Percentiles rank a stretch among this genome's conserved stretches.
Evolutionary conservation across 139 green algal genomes (phyloP).

Genomic region (Chlamydomonas asymmetrica): DNA sequence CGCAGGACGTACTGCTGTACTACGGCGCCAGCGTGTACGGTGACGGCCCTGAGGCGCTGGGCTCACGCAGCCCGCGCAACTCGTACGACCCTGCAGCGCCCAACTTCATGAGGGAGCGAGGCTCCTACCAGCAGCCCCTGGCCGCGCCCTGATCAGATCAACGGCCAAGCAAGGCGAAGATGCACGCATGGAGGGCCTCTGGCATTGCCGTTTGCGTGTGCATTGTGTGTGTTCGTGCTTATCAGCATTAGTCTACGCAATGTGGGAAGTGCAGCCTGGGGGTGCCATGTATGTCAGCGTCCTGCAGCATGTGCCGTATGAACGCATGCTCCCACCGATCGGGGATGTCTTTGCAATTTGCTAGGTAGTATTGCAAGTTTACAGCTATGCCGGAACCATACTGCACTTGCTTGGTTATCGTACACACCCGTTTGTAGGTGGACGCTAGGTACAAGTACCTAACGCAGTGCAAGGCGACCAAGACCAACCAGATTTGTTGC

Average conservation of each 20-base stretch:
- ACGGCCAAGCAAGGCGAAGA: neutral
- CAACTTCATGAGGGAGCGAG: conserved; percentile 24
- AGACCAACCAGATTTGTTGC: too few species aligned
- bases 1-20: conserved; percentile 69
- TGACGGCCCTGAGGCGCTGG: conserved; percentile 64
- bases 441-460: too few species aligned
- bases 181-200: neutral
- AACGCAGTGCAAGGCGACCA: too few species aligned
- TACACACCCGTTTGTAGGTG: too few species aligned
- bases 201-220: neutral
- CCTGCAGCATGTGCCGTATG: too few species aligned
- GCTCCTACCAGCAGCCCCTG: conserved; percentile 42
- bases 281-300: too few species aligned
- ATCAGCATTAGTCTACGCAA: neutral
- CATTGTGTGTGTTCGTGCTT: neutral
- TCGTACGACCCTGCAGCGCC: conserved; percentile 75
- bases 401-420: too few species aligned
- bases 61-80: conserved; percentile 73
- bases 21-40: conserved; percentile 89
- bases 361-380: too few species aligned
- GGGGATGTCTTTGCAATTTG: too few species aligned
- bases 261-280: neutral
- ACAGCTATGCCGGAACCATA: too few species aligned
- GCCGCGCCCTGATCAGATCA: conserved; percentile 18
- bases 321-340: too few species aligned